A percentile compares a stretch with the other conserved stretches of the same genome.
Evolutionary conservation across 805 yeast species (phyloP).

Genomic region (Wickerhamiella azyma): DNA sequence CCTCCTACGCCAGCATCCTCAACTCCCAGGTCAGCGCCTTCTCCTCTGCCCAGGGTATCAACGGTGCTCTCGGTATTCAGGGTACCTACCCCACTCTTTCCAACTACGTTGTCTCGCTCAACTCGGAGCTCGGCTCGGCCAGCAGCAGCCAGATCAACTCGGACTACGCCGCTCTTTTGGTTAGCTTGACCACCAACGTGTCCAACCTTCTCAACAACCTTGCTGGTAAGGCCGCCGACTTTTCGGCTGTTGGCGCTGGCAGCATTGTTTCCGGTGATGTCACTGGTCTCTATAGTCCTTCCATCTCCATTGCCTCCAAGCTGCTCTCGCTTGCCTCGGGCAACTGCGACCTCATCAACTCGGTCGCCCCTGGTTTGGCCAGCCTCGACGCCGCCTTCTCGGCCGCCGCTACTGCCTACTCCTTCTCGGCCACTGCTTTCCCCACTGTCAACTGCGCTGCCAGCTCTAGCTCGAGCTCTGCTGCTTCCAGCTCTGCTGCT

Average conservation of each 20-base stretch:
- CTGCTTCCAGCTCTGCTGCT: background rate
- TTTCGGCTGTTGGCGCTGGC: conserved; percentile 15
- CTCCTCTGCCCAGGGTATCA: conserved; percentile 16
- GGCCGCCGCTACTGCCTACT: conserved; percentile 9
- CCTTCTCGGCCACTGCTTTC: conserved; percentile 12
- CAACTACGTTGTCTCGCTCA: conserved; percentile 9
- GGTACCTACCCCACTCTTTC: conserved; percentile 9
- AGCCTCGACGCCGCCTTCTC: conserved; percentile 9
- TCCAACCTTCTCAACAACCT: conserved; percentile 13
- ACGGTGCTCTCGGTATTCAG: conserved; percentile 24
- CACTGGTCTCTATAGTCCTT: conserved; percentile 9
- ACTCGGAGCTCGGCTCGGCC: conserved; percentile 8
- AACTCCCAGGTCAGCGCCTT: conserved; percentile 11
- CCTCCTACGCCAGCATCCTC: conserved; percentile 14
- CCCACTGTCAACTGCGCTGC: conserved; percentile 14
- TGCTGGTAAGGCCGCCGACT: conserved; percentile 17
- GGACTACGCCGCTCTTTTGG: conserved; percentile 5
- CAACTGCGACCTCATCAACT: conserved; percentile 1
- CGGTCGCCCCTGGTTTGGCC: conserved; percentile 1
- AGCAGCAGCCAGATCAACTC: conserved; percentile 10
- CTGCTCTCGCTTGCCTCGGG: conserved; percentile 7
- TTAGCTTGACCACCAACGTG: conserved; percentile 10
- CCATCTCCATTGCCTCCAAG: conserved; percentile 11
- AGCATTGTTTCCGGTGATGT: conserved; percentile 14
- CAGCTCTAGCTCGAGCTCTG: conserved; percentile 1